Evolutionary conservation across 345 rosid genomes (phyloP).

Genomic region (Barbarea vulgaris): DNA sequence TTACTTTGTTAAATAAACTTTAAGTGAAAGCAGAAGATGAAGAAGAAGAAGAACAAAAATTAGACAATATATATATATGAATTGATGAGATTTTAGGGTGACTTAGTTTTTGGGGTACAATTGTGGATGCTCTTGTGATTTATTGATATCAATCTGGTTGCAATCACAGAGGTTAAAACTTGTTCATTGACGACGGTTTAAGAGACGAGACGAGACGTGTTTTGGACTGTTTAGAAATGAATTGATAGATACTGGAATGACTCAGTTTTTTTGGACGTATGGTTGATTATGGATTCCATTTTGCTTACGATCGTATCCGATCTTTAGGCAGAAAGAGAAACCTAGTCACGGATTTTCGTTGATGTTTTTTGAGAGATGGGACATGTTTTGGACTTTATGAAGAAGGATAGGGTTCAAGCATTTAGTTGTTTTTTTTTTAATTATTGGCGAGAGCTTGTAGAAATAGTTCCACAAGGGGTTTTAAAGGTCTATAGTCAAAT

Average conservation of each 20-base stretch:
- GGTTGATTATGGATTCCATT: too few species aligned
- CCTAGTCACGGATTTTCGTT: constrained; percentile 17
- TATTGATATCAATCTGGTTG: not conserved
- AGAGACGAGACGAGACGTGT: constrained; percentile 13
- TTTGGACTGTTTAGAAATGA: constrained; percentile 10
- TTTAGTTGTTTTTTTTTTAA: not conserved
- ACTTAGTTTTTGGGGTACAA: not conserved
- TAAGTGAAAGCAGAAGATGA: not conserved
- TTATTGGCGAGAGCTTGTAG: not conserved
- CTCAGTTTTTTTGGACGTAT: not conserved
- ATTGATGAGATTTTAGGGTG: not conserved
- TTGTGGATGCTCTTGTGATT: not conserved
- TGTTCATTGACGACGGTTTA: not conserved
- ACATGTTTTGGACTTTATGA: constrained; percentile 20
- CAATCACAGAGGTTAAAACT: not conserved
- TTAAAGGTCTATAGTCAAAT: not conserved
- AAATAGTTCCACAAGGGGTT: not conserved
- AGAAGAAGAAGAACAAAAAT: not conserved
- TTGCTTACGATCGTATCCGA: not conserved
- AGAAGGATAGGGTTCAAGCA: not conserved
- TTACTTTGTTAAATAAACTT: not conserved
- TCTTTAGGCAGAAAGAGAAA: not conserved
- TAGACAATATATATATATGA: not conserved
- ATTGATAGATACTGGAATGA: constrained; percentile 9
- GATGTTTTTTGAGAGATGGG: not conserved